phyloP scores from a whole-genome alignment of 2,329 filamentous ascomycete genomes.

The Saccharata proteae region DNA sequence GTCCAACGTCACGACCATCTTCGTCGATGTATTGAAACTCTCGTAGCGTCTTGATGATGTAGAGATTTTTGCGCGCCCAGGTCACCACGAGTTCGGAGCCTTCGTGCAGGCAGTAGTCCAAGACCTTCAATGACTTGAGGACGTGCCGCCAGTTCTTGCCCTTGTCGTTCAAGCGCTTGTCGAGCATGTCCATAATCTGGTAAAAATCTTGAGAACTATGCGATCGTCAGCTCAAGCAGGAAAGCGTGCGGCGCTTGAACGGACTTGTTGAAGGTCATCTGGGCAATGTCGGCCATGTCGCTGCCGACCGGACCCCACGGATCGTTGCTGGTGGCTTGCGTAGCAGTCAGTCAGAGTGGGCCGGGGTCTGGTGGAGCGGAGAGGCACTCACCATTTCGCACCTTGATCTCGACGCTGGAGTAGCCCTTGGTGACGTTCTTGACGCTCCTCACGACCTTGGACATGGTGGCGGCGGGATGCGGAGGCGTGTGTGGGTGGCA shows the following conservation, averaged over 20 bases:
- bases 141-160: slow-evolving; percentile 99
- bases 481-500: slow-evolving; percentile 3
- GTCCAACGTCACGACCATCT: slow-evolving; percentile 86
- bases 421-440: slow-evolving; percentile 99
- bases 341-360: slow-evolving; percentile 13
- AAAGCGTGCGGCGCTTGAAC: slow-evolving; percentile 21
- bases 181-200: slow-evolving; percentile 99
- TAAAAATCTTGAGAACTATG: slow-evolving; percentile 88
- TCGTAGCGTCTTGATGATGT: slow-evolving; percentile 95
- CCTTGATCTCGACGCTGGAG: slow-evolving; percentile 91
- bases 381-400: slow-evolving; percentile 33
- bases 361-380: not conserved
- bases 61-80: slow-evolving; percentile 95
- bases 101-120: slow-evolving; percentile 96
- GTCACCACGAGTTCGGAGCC: slow-evolving; percentile 93
- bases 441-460: slow-evolving; percentile 90
- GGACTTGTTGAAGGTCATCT: slow-evolving; percentile 96
- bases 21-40: slow-evolving; percentile 97
- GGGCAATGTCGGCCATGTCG: slow-evolving; percentile 97
- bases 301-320: slow-evolving; percentile 96
- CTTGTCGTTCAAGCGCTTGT: slow-evolving; percentile 97
- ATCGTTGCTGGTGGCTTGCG: slow-evolving; percentile 88
- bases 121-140: slow-evolving; percentile 89
- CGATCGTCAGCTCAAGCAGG: slow-evolving; percentile 15
- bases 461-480: slow-evolving; percentile 49